Conservation (phyloP, 192 early-diverging fungal genomes). For the Coemansia javaensis region DNA sequence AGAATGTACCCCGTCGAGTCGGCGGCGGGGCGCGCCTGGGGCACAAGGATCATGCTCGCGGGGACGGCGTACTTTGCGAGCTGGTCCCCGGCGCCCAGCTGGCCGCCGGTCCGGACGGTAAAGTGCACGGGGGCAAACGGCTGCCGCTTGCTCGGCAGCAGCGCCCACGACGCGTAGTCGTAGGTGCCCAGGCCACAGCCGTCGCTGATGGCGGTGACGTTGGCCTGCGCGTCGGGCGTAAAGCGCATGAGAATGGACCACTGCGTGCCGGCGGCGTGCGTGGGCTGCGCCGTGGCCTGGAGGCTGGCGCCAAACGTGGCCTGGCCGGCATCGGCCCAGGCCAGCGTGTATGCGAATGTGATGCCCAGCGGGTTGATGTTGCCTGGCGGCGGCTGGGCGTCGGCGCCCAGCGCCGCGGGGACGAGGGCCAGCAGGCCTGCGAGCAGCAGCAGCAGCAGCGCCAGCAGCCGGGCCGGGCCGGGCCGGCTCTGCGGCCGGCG, state of each 20-base stretch:
- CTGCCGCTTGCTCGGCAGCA: slow-evolving; percentile 17
- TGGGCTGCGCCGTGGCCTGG: slow-evolving; percentile 12
- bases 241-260: slow-evolving; percentile 44
- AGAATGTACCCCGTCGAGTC: slow-evolving; percentile 14
- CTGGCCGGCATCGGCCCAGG: slow-evolving; percentile 32
- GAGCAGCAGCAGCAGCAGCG: slow-evolving; percentile 1
- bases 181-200: slow-evolving; percentile 38
- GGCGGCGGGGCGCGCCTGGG: slow-evolving; percentile 1
- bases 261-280: slow-evolving; percentile 5
- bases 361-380: slow-evolving; percentile 23
- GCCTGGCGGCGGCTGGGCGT: neutral
- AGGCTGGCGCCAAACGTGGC: slow-evolving; percentile 36
- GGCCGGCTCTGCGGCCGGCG: slow-evolving; percentile 1
- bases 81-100: slow-evolving; percentile 32
- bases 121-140: slow-evolving; percentile 24
- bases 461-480: slow-evolving; percentile 10
- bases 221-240: slow-evolving; percentile 19
- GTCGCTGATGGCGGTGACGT: slow-evolving; percentile 21
- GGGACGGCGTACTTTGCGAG: slow-evolving; percentile 27
- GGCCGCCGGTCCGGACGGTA: slow-evolving; percentile 30
- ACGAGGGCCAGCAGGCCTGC: neutral
- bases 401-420: slow-evolving; percentile 3
- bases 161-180: slow-evolving; percentile 39
- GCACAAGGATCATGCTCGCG: slow-evolving; percentile 12
- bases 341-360: slow-evolving; percentile 38